Evolutionary conservation across 1,284 basidiomycete species (phyloP).

Genomic region (Athelia sp.): DNA sequence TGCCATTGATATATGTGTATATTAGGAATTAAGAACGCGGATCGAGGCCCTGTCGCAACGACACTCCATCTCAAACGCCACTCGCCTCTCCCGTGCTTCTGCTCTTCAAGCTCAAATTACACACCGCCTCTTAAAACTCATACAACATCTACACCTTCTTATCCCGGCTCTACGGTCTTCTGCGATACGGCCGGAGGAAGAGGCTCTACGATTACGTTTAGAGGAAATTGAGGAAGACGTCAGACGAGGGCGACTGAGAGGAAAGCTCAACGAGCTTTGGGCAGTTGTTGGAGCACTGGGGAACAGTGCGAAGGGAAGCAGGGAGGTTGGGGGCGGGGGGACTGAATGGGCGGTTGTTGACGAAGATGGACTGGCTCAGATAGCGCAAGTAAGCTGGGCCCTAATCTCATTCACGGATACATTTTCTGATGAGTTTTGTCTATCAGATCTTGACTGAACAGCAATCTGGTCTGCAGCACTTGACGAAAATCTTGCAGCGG

Average conservation of each 20-base stretch:
- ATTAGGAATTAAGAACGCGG: slow-evolving; percentile 68
- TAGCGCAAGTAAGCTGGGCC: slow-evolving; percentile 55
- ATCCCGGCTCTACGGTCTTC: slow-evolving; percentile 76
- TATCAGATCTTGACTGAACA: slow-evolving; percentile 71
- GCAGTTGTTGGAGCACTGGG: slow-evolving; percentile 73
- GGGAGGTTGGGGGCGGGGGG: slow-evolving; percentile 32
- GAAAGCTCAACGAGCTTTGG: slow-evolving; percentile 82
- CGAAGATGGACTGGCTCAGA: slow-evolving; percentile 73
- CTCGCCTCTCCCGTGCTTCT: slow-evolving; percentile 65
- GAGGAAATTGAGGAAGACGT: slow-evolving; percentile 78
- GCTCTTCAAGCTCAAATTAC: slow-evolving; percentile 67
- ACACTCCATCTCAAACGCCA: slow-evolving; percentile 65
- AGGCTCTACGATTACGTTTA: slow-evolving; percentile 60
- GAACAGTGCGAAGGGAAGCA: slow-evolving; percentile 50
- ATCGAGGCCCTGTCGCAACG: slow-evolving; percentile 60
- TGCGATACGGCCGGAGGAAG: slow-evolving; percentile 80
- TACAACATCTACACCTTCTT: slow-evolving; percentile 75
- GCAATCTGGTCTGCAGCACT: slow-evolving; percentile 75
- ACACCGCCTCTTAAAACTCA: slow-evolving; percentile 70
- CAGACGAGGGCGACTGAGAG: slow-evolving; percentile 63
- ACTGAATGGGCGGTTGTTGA: slow-evolving; percentile 83
- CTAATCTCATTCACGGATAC: not conserved
- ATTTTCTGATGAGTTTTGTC: slow-evolving; percentile 8
- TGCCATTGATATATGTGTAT: too few species aligned
- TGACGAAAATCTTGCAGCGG: slow-evolving; percentile 70